These are phyloP conservation scores for Trypanosoma mega DNA, from an alignment of 208 protist species.

Conservation along the genomic window DNA sequence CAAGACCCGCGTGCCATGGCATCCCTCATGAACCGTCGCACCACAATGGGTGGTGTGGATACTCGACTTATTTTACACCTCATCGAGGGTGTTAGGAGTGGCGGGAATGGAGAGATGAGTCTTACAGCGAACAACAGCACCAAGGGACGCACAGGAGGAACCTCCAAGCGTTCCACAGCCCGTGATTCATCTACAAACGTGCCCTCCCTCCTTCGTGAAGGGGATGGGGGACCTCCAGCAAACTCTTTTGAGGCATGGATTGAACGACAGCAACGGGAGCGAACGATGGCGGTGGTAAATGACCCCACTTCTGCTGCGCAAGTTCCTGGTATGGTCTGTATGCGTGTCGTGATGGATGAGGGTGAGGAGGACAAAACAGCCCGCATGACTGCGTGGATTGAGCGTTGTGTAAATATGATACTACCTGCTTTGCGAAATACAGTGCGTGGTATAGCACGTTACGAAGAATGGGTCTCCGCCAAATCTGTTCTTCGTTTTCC, in stretches of 20 bases:
- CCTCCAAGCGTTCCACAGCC: too few relatives aligned
- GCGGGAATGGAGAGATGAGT: too few relatives aligned
- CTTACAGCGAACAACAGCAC: too few relatives aligned
- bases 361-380: constrained; percentile 11
- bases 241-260: neutral
- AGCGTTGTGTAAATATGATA: constrained; percentile 13
- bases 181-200: too few relatives aligned
- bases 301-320: neutral
- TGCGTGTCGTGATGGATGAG: constrained; percentile 19
- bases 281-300: constrained; percentile 2
- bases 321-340: constrained; percentile 3
- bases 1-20: neutral
- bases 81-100: too few relatives aligned
- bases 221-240: neutral
- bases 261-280: neutral
- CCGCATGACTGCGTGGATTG: constrained; percentile 13
- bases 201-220: too few relatives aligned
- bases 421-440: constrained; percentile 15
- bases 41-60: too few relatives aligned
- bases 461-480: constrained; percentile 8
- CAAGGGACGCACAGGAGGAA: too few relatives aligned
- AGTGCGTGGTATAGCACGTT: constrained; percentile 13
- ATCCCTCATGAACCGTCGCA: neutral
- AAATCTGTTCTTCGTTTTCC: constrained; percentile 9
- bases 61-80: too few relatives aligned